Percentiles rank a stretch among this genome's conserved stretches.
Conservation (phyloP, 2,329 filamentous ascomycete genomes). For the Phyllosticta ampelicida region DNA sequence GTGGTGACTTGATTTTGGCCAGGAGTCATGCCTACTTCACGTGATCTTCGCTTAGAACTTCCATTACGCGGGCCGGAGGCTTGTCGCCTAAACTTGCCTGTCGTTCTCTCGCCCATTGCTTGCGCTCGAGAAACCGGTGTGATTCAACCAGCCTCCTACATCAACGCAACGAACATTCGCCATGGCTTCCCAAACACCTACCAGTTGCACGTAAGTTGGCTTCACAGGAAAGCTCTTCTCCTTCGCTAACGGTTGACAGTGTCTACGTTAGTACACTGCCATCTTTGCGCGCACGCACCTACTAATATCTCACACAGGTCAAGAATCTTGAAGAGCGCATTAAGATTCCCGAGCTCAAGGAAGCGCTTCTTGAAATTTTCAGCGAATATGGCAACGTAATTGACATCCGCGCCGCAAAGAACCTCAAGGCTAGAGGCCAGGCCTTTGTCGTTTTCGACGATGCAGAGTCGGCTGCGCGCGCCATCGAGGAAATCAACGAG, state of each 20-base stretch:
- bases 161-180: background rate
- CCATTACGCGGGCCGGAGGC: too few relatives aligned
- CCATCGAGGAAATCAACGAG: slow-evolving; percentile 81
- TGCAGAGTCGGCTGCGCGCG: slow-evolving; percentile 64
- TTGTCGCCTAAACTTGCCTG: background rate
- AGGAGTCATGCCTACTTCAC: too few relatives aligned
- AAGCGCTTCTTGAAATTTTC: slow-evolving; percentile 67
- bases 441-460: slow-evolving; percentile 88
- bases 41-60: too few relatives aligned
- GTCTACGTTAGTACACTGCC: slow-evolving; percentile 1
- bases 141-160: background rate
- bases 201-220: slow-evolving; percentile 4
- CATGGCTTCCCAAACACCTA: background rate
- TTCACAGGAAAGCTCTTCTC: background rate
- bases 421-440: slow-evolving; percentile 86
- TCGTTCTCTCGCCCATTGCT: background rate
- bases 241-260: background rate
- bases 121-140: background rate
- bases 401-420: slow-evolving; percentile 80
- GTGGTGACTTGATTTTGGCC: too few relatives aligned
- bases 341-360: slow-evolving; percentile 66
- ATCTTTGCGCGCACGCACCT: background rate
- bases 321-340: slow-evolving; percentile 89
- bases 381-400: slow-evolving; percentile 77
- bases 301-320: slow-evolving; percentile 21